phyloP scores from a whole-genome alignment of 306 rosid species.

The Echinosophora koreensis region DNA sequence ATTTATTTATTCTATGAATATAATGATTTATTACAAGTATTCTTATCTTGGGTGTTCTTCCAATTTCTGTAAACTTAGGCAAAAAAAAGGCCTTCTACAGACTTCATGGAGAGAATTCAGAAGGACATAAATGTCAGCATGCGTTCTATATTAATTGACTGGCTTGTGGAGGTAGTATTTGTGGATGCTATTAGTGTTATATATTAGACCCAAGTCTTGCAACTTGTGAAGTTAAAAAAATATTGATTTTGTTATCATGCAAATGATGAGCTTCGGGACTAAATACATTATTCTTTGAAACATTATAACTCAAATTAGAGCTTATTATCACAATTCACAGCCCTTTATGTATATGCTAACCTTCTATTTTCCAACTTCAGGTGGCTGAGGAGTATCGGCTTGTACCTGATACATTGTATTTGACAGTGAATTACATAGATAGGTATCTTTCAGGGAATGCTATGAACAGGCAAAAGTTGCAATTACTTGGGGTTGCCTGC shows the following conservation, averaged over 20 bases:
- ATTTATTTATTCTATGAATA: background rate
- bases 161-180: slow-evolving; percentile 97
- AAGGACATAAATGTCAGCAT: slow-evolving; percentile 86
- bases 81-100: slow-evolving; percentile 88
- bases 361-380: slow-evolving; percentile 52
- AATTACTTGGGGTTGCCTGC: slow-evolving; percentile 93
- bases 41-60: background rate
- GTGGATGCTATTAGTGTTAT: background rate
- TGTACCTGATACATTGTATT: slow-evolving; percentile 90
- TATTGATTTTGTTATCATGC: background rate
- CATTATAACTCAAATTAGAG: background rate
- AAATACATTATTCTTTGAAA: background rate
- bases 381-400: slow-evolving; percentile 98
- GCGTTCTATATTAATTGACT: slow-evolving; percentile 89
- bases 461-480: slow-evolving; percentile 87
- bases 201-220: background rate
- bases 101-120: slow-evolving; percentile 88
- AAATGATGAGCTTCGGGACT: background rate
- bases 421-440: slow-evolving; percentile 93
- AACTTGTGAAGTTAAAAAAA: background rate
- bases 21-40: background rate
- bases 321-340: background rate
- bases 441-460: slow-evolving; percentile 90
- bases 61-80: slow-evolving; percentile 55
- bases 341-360: slow-evolving; percentile 38